These are phyloP conservation scores for Fusarium algeriense DNA, from an alignment of 2,329 filamentous ascomycete genomes.

Conservation along the genomic window DNA sequence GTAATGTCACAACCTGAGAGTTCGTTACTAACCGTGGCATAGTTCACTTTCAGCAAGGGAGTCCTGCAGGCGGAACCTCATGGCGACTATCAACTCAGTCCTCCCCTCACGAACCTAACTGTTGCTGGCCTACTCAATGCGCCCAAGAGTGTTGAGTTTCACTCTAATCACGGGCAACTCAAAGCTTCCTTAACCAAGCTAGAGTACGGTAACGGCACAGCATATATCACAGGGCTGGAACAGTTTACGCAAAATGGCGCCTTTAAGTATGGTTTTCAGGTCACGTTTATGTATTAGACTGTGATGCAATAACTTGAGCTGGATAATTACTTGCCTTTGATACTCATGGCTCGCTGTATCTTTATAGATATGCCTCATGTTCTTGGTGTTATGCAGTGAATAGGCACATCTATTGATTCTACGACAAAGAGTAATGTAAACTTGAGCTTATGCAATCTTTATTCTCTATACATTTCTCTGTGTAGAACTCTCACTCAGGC, in stretches of 20 bases:
- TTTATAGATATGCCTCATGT: no score
- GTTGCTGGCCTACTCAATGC: background rate
- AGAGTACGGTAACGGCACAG: background rate
- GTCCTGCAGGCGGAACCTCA: background rate
- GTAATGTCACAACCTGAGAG: no score
- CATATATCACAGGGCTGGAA: background rate
- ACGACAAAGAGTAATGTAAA: no score
- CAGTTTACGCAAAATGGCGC: background rate
- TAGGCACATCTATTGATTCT: no score
- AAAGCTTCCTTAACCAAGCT: rapidly evolving
- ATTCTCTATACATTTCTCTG: background rate
- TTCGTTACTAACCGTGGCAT: rapidly evolving
- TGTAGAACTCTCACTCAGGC: rapidly evolving
- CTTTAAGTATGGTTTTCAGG: background rate
- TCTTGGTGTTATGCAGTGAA: no score
- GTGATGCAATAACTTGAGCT: no score
- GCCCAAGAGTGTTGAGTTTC: background rate
- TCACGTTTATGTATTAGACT: background rate
- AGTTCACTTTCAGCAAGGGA: background rate
- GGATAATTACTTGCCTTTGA: no score
- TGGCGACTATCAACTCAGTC: background rate
- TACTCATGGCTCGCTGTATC: no score
- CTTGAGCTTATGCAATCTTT: rapidly evolving
- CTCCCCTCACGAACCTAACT: background rate
- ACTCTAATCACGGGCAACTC: background rate